Evolutionary conservation across 768 basidiomycete genomes (phyloP), one percentile per base, ranked within the genome.

Genomic region (Tricholoma sp.): DNA sequence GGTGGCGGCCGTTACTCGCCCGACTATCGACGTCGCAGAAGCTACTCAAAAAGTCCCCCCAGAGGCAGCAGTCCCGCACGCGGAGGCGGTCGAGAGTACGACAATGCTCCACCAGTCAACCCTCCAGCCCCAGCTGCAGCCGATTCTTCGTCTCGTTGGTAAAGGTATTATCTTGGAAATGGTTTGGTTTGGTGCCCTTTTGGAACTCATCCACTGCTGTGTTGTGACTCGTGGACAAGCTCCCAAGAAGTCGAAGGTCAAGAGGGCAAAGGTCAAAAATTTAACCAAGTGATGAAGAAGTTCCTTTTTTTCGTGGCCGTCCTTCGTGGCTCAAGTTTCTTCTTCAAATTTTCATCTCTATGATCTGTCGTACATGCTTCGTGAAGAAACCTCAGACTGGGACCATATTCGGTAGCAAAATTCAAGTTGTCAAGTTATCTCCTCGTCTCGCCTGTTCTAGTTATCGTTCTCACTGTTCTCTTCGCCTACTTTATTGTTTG

Each of bases 21-120:
- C 59, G 88, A 89, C 63, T 83, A 88, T 62, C 79, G 86, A 64
- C 81, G 79, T 68, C 86, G 90, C 55, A 79, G 82, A 69, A 90
- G 88, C 72, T 87, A 89, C 62, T 89, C 87, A 54, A 80, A 87
- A 67, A 90, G 87, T 73, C 91, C 90, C 21, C 89, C 88, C 54
- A 78, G 88, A 63, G 89, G 87, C 53, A 83, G 85, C 68, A 81
- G 79, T 69, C 80, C 79, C 19, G 63, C 74, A 45, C 69, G 74
- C 47, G 54, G 51, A 52, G 51, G 50, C 29, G 63, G 69, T 61
- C 66, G 79, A 61, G 67, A 80, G 58, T 76, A 73, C 43, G 73
- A 74, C 29, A 64, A 64, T 3, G 61, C 71, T 14, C 53, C 63
- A 56, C 60, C 65, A 52, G 61, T 57, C 55, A 66, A 62, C 52